A percentile compares a stretch with the other conserved stretches of the same genome.
phyloP scores from a whole-genome alignment of 257 asterid species.

The Solanum appendiculatum region DNA sequence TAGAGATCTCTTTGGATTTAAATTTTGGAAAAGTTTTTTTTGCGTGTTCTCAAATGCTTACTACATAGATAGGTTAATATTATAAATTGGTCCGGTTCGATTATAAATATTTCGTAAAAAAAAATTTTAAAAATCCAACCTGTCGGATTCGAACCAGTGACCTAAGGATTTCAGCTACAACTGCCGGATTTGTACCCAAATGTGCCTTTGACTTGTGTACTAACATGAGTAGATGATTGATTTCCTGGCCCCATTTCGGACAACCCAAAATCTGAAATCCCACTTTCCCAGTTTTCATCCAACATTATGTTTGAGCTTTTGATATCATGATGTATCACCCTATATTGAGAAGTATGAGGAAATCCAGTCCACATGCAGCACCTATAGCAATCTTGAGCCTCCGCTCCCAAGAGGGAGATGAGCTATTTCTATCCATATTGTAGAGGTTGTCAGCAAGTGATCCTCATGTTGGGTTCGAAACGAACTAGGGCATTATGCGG shows the following conservation, averaged over 20 bases:
- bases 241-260: slow-evolving; percentile 57
- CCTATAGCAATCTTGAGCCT: slow-evolving; percentile 53
- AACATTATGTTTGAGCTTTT: slow-evolving; percentile 65
- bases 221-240: slow-evolving; percentile 44
- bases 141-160: too few species aligned
- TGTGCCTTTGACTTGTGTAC: slow-evolving; percentile 52
- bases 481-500: too few species aligned
- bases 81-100: too few species aligned
- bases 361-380: slow-evolving; percentile 61
- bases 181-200: too few species aligned
- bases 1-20: too few species aligned
- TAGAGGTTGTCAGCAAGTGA: background rate
- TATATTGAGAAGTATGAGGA: slow-evolving; percentile 45
- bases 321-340: slow-evolving; percentile 69
- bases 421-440: slow-evolving; percentile 10
- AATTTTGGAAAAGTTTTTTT: too few species aligned
- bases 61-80: too few species aligned
- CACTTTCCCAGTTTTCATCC: slow-evolving; percentile 59
- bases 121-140: too few species aligned
- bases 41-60: too few species aligned
- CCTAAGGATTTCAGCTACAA: too few species aligned
- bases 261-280: slow-evolving; percentile 67
- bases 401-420: slow-evolving; percentile 50
- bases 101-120: too few species aligned
- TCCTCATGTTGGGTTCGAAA: too few species aligned